Conservation (phyloP, 208 protist species). For the Angomonas ambiguus region DNA sequence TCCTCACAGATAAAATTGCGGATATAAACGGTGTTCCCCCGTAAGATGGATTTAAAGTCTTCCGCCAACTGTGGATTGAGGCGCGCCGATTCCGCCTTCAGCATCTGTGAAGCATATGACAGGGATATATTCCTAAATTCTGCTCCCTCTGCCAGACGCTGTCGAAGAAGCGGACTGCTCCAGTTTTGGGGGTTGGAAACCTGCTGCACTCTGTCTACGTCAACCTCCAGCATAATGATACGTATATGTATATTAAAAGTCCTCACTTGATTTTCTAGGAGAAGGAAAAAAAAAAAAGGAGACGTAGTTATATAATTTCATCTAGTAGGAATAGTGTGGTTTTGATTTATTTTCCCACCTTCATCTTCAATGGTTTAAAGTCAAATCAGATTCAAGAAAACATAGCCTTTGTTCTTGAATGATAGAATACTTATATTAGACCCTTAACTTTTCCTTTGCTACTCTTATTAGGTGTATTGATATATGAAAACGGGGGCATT, state of each 20-base stretch:
- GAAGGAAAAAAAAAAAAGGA: background rate
- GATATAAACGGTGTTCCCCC: conserved; percentile 85
- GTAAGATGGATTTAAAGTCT: conserved; percentile 59
- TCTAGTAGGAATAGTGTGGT: background rate
- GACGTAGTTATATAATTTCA: background rate
- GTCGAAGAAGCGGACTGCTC: conserved; percentile 32
- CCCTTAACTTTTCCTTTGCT: too few species aligned
- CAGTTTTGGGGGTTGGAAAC: conserved; percentile 8
- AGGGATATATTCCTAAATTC: conserved; percentile 68
- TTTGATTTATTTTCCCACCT: too few species aligned
- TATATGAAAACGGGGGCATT: too few species aligned
- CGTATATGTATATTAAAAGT: background rate
- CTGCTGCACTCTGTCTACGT: background rate
- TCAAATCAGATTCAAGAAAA: background rate
- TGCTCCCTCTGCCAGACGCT: conserved; percentile 31
- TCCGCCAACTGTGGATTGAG: conserved; percentile 69
- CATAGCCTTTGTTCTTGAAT: background rate
- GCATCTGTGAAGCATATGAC: conserved; percentile 48
- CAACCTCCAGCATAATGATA: background rate
- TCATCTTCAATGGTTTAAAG: too few species aligned
- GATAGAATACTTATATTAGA: too few species aligned
- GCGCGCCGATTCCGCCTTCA: conserved; percentile 64
- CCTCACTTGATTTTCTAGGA: background rate
- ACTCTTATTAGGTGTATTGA: too few species aligned
- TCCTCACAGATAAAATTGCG: conserved; percentile 71